phyloP scores from a whole-genome alignment of 2,329 filamentous ascomycete species.

The Dothistroma septosporum region DNA sequence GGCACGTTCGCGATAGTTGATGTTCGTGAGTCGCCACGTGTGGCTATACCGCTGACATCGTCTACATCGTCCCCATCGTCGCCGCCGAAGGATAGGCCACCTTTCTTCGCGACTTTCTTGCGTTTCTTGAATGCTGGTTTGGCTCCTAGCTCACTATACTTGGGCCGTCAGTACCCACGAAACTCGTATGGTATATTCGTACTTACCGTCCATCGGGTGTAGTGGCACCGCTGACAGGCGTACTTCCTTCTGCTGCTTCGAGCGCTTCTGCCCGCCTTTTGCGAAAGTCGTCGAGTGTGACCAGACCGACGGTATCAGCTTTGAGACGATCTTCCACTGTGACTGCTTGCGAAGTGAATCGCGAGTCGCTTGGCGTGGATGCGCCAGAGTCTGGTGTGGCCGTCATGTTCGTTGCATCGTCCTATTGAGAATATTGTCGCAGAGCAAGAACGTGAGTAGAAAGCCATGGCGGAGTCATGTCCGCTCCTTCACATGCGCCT shows the following conservation, averaged over 20 bases:
- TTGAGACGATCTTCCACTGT: constrained; percentile 79
- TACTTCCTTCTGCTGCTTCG: constrained; percentile 59
- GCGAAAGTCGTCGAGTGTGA: constrained; percentile 87
- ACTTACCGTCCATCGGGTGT: constrained; percentile 60
- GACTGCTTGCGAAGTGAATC: constrained; percentile 71
- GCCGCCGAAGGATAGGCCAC: constrained; percentile 63
- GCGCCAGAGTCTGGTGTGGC: constrained; percentile 19
- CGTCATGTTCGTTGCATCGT: constrained; percentile 13
- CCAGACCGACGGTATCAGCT: constrained; percentile 82
- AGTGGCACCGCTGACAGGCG: constrained; percentile 54
- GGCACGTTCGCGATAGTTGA: neutral
- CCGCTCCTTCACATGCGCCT: constrained; percentile 7
- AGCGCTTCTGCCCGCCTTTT: constrained; percentile 93
- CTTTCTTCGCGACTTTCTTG: constrained; percentile 48
- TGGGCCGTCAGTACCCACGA: constrained; percentile 49
- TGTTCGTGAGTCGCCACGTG: constrained; percentile 1
- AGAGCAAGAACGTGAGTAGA: neutral
- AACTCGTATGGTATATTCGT: neutral
- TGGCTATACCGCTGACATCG: neutral
- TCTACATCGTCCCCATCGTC: constrained; percentile 60
- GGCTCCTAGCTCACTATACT: constrained; percentile 52
- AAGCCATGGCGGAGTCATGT: neutral
- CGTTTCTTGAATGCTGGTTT: constrained; percentile 56
- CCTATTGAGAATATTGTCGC: neutral
- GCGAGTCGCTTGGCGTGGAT: constrained; percentile 33